phyloP scores from a whole-genome alignment of 345 rosid species.

The Moringa oleifera region DNA sequence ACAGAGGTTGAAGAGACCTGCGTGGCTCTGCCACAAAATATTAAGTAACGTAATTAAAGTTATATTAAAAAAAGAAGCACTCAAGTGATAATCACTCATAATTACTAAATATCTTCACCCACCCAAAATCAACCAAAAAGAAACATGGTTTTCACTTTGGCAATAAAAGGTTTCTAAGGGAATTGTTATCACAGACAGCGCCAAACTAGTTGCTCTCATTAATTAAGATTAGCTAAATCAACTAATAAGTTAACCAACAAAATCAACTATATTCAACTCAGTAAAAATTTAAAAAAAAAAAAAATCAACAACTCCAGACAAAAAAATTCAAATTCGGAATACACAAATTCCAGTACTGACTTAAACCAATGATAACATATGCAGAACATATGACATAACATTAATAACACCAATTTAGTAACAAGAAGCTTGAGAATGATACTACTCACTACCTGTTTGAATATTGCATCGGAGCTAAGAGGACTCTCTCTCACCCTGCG shows the following conservation, averaged over 20 bases:
- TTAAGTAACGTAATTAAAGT: not conserved
- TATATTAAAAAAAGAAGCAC: too few relatives aligned
- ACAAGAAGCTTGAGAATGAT: not conserved
- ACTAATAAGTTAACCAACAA: too few relatives aligned
- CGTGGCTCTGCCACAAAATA: slow-evolving; percentile 78
- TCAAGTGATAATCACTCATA: too few relatives aligned
- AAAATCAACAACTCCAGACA: too few relatives aligned
- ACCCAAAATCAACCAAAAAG: not conserved
- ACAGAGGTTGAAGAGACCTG: slow-evolving; percentile 94
- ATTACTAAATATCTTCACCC: not conserved
- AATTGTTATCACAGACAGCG: too few relatives aligned
- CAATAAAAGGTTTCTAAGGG: too few relatives aligned
- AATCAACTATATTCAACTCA: not conserved
- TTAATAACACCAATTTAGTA: not conserved
- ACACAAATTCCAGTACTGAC: not conserved
- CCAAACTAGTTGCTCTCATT: too few relatives aligned
- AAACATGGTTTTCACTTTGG: too few relatives aligned
- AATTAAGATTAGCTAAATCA: not conserved
- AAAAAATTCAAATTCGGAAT: too few relatives aligned
- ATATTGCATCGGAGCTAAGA: slow-evolving; percentile 80
- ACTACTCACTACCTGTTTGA: slow-evolving; percentile 51
- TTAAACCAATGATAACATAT: not conserved
- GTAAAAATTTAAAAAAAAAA: too few relatives aligned
- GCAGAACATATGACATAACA: not conserved
- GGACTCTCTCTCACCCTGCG: slow-evolving; percentile 70